Base-by-base conservation (phyloP, 805 yeast species). In the Ogataea zsoltii region DNA sequence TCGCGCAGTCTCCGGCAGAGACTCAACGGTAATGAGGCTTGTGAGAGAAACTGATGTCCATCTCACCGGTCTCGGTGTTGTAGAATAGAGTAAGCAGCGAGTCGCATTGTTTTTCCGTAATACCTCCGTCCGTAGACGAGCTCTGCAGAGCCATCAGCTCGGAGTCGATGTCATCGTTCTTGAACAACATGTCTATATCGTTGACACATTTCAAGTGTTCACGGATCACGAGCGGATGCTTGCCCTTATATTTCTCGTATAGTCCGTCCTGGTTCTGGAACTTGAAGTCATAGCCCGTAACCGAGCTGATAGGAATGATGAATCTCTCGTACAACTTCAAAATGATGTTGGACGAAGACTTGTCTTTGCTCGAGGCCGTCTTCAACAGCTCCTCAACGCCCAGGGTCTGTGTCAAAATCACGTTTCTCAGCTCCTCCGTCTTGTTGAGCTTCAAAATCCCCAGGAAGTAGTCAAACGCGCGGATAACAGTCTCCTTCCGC, bases 1-100 rank as follows among this genome's bases (percentile, higher is more conserved):
- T n/a, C n/a, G n/a, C n/a, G n/a, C n/a, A n/a, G n/a, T n/a, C n/a
- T n/a, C n/a, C n/a, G n/a, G n/a, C n/a, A 21, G 9, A 21, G 25
- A 5, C 5, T 21, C 25, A 21, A 5, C 25, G 25, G 9, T 21
- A 21, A 21, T 63, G 68, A 15, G 55, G 54, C 44, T 57, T 58
- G 42, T 64, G 68, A 17, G 67, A 52, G 42, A 60, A 63, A 26
- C 60, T 57, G 28, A 63, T 50, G 25, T 60, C 60, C 32, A 64
- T 45, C 35, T 56, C 54, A 13, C 67, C 66, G 12, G 53, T 45
- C 16, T 44, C 46, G 23, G 54, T 47, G 42, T 62, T 59, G 44
- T 62, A 61, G 35, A 58, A 59, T 9, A 64, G 30, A 32, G 52
- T 55, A 10, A 64, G 41, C 18, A 57, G 55, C 29, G 68, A 63